Percentiles rank a stretch among this genome's conserved stretches.
phyloP scores from a whole-genome alignment of 192 early-diverging fungal species.

The Dissophora ornata region DNA sequence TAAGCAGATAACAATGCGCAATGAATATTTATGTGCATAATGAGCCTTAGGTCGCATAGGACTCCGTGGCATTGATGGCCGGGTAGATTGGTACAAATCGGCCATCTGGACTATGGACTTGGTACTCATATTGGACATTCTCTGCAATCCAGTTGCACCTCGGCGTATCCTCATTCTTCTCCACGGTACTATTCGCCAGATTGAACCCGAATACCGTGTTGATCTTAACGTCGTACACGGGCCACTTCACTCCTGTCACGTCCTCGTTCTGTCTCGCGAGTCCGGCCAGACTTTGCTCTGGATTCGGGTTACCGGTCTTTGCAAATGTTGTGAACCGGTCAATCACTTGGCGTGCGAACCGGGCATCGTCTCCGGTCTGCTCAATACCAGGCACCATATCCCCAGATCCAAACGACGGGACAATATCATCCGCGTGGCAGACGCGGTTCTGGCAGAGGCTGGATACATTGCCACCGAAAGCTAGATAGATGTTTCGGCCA shows the following conservation, averaged over 20 bases:
- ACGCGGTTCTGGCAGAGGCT: not conserved
- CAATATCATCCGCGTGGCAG: slow-evolving; percentile 34
- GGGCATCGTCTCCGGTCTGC: slow-evolving; percentile 47
- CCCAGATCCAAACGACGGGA: slow-evolving; percentile 21
- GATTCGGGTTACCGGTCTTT: slow-evolving; percentile 55
- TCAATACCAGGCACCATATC: not conserved
- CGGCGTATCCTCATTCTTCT: not conserved
- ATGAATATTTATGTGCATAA: no score
- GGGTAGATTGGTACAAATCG: slow-evolving; percentile 11
- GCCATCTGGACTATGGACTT: slow-evolving; percentile 1
- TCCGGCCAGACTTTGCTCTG: not conserved
- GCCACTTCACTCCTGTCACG: slow-evolving; percentile 23
- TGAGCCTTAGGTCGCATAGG: no score
- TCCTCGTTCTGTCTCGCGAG: slow-evolving; percentile 20
- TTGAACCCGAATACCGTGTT: slow-evolving; percentile 7
- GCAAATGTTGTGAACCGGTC: slow-evolving; percentile 51
- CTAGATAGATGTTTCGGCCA: slow-evolving; percentile 17
- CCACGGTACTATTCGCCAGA: slow-evolving; percentile 7
- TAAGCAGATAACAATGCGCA: no score
- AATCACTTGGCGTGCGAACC: slow-evolving; percentile 53
- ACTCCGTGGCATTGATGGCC: not conserved
- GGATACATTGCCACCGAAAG: not conserved
- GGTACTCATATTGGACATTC: slow-evolving; percentile 5
- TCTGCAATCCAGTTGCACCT: slow-evolving; percentile 22
- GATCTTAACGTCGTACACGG: not conserved